Percentiles rank a stretch among this genome's conserved stretches.
Conservation (phyloP, 2,329 filamentous ascomycete species). For the Daldinia sp. region DNA sequence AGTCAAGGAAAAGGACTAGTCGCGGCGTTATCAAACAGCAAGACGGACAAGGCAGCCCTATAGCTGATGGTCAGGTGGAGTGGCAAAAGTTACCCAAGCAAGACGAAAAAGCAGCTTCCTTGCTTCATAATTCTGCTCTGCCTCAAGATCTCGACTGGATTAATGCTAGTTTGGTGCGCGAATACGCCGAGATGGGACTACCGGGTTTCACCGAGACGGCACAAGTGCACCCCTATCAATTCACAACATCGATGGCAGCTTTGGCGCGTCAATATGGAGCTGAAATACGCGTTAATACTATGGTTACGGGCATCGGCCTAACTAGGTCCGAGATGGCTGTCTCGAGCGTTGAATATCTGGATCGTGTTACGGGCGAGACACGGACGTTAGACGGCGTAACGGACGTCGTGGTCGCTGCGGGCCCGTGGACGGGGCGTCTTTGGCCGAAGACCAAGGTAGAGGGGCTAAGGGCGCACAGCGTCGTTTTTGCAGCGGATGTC, state of each 20-base stretch:
- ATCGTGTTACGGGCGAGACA: slow-evolving; percentile 57
- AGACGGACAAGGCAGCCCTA: slow-evolving; percentile 32
- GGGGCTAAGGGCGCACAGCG: slow-evolving; percentile 72
- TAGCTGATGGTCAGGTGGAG: slow-evolving; percentile 55
- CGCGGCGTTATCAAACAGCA: slow-evolving; percentile 18
- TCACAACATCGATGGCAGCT: slow-evolving; percentile 85
- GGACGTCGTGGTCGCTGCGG: slow-evolving; percentile 68
- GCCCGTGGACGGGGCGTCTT: slow-evolving; percentile 72
- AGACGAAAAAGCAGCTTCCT: slow-evolving; percentile 59
- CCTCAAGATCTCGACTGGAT: slow-evolving; percentile 90
- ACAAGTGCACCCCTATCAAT: slow-evolving; percentile 92
- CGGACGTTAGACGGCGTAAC: slow-evolving; percentile 60
- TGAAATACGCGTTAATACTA: slow-evolving; percentile 73
- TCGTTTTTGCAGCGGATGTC: slow-evolving; percentile 73
- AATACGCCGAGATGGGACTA: slow-evolving; percentile 84
- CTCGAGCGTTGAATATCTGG: slow-evolving; percentile 70
- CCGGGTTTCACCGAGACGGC: slow-evolving; percentile 80
- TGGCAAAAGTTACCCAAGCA: slow-evolving; percentile 75
- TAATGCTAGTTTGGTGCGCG: slow-evolving; percentile 71
- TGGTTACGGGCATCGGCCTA: slow-evolving; percentile 73
- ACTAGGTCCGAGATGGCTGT: slow-evolving; percentile 66
- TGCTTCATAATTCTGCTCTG: slow-evolving; percentile 69
- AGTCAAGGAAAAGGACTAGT: slow-evolving; percentile 47
- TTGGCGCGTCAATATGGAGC: slow-evolving; percentile 78
- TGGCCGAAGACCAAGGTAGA: slow-evolving; percentile 70